phyloP scores from a whole-genome alignment of 75 land plant species.

The Picea glauca region DNA sequence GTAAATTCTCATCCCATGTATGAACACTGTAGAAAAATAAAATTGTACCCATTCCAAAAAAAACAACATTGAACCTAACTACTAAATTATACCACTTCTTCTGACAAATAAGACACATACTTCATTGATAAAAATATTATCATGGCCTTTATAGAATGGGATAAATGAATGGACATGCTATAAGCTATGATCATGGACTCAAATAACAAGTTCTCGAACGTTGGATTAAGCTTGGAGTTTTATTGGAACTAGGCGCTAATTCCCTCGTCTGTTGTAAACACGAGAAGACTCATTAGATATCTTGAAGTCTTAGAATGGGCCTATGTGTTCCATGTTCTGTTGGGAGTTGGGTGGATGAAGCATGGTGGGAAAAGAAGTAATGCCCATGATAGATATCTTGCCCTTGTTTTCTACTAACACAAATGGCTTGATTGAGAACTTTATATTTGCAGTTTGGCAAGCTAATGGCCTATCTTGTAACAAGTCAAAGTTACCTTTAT shows the following conservation, averaged over 20 bases:
- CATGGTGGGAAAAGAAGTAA: constrained; percentile 68
- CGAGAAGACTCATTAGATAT: too few species aligned
- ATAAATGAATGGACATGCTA: neutral
- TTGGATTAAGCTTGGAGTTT: too few species aligned
- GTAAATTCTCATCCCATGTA: constrained; percentile 8
- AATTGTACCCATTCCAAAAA: constrained; percentile 3
- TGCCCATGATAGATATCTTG: constrained; percentile 53
- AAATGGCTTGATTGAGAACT: constrained; percentile 62
- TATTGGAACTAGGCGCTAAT: too few species aligned
- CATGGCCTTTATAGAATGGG: neutral
- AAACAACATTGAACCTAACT: constrained; percentile 1
- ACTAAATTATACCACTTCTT: neutral
- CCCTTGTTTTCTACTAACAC: constrained; percentile 69
- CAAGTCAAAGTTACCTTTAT: constrained; percentile 66
- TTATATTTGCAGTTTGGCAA: constrained; percentile 39
- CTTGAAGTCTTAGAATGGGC: too few species aligned
- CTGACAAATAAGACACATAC: neutral
- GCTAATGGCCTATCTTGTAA: constrained; percentile 42
- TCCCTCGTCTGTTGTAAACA: too few species aligned
- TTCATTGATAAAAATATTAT: neutral
- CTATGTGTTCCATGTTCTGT: too few species aligned
- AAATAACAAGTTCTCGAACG: too few species aligned
- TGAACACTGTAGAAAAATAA: neutral
- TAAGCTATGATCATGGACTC: neutral
- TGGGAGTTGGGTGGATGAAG: too few species aligned